A percentile compares a stretch with the other conserved stretches of the same genome.
These are phyloP conservation scores for Myrica gale DNA, from an alignment of 306 rosid genomes.

Conservation along the genomic window DNA sequence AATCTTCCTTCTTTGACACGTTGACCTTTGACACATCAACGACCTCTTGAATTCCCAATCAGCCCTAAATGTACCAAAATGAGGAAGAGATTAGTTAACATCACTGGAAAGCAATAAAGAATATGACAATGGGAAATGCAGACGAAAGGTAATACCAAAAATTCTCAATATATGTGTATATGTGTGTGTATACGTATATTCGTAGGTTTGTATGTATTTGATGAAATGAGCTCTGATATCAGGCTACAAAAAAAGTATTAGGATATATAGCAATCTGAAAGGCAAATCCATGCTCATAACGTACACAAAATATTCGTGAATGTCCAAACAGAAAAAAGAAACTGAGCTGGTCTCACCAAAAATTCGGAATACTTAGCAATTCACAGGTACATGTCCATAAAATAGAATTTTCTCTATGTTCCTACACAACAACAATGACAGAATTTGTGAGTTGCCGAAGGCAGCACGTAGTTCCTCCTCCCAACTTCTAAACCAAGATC, in stretches of 20 bases:
- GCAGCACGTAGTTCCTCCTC: conserved; percentile 6
- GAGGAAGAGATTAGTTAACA: too few species aligned
- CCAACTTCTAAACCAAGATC: conserved; percentile 10
- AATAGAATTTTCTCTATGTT: conserved; percentile 64
- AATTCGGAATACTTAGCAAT: conserved; percentile 53
- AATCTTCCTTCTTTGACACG: too few species aligned
- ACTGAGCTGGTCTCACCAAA: conserved; percentile 46
- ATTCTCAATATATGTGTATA: too few species aligned
- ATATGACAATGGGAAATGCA: too few species aligned
- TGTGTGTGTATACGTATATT: too few species aligned
- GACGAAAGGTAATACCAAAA: too few species aligned
- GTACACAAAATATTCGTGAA: not conserved
- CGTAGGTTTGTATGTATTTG: too few species aligned
- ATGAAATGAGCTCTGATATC: too few species aligned
- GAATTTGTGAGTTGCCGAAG: conserved; percentile 16
- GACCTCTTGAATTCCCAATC: too few species aligned
- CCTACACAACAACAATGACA: conserved; percentile 37
- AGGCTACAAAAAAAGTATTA: not conserved
- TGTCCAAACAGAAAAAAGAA: not conserved
- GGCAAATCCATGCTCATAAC: not conserved
- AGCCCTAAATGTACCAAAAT: too few species aligned
- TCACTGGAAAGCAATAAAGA: too few species aligned
- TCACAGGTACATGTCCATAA: conserved; percentile 80
- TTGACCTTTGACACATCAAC: too few species aligned
- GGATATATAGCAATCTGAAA: not conserved